phyloP scores from a whole-genome alignment of 1,284 basidiomycete species.

The Microbotryum lychnidis-dioicae region DNA sequence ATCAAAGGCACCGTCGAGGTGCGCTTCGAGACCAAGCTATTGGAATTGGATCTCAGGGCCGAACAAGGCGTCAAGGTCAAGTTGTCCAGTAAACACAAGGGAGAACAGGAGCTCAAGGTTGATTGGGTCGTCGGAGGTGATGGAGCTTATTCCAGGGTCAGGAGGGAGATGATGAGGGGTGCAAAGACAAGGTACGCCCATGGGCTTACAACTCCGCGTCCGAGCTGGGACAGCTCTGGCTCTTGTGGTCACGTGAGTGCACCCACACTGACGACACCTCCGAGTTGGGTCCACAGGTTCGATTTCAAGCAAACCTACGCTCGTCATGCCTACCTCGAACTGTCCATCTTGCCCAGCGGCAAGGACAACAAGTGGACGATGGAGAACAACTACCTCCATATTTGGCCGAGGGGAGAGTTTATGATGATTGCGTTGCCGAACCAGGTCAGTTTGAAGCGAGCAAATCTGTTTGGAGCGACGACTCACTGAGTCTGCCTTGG shows the following conservation, averaged over 20 bases:
- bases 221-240: neutral
- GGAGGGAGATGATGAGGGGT: constrained; percentile 28
- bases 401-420: constrained; percentile 96
- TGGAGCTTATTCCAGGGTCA: constrained; percentile 27
- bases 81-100: constrained; percentile 14
- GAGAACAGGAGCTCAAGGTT: constrained; percentile 48
- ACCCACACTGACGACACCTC: constrained; percentile 66
- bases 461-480: too few relatives aligned
- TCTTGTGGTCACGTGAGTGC: neutral
- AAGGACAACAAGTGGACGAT: constrained; percentile 62
- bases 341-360: constrained; percentile 77
- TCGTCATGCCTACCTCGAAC: constrained; percentile 88
- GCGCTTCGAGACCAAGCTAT: constrained; percentile 23
- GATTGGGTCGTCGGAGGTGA: constrained; percentile 66
- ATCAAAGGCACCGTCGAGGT: constrained; percentile 30
- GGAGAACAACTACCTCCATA: constrained; percentile 92
- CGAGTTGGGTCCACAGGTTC: constrained; percentile 76
- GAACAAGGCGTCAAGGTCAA: constrained; percentile 10
- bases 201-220: too few relatives aligned
- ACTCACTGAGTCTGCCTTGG: neutral
- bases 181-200: constrained; percentile 9
- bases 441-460: constrained; percentile 52
- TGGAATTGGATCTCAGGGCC: constrained; percentile 23
- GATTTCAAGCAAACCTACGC: constrained; percentile 91
- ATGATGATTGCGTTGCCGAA: constrained; percentile 98